Base-by-base conservation (phyloP, 164 flowering plant species). In the Pachysandra terminalis region DNA sequence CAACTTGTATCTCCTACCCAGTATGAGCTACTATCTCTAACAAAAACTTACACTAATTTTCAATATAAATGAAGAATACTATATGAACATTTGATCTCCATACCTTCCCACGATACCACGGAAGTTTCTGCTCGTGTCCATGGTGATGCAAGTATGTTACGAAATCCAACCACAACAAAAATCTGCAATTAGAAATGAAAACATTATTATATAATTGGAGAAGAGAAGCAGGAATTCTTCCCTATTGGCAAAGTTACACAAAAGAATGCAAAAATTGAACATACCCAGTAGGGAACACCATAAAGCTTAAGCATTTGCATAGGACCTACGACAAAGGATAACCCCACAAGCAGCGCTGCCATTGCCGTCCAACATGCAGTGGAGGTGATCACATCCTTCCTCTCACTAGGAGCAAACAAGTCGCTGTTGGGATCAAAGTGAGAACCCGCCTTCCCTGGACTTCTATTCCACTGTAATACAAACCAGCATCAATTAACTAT, bases 401-500 rank as follows among this genome's bases (percentile, higher is more conserved):
- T 86, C 74, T 92, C 98, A 70, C 56, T 87, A 2, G 93, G 89
- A 22, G 68, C 68, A 68, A 95, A 95, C 82, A 95, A 73, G 65
- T 86, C 83, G 37, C 99, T 89, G 67, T 76, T 75, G 4, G 99
- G 98, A 54, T 93, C 59, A 64, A 74, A 95, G 64, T 95, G 99
- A 26, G 99, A 95, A 24, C 99, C 99, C n/a, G 62, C 67, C 77
- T 95, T 95, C 24, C 99, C 98, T 19, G 99, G 99, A 74, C 93
- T 95, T 71, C 99, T 76, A 25, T 66, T 19, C 95, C 91, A 95
- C 97, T 95, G 84, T 24, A 54, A 65, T 10, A 22, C 66, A 69
- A 58, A 27, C 22, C 61, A 28, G 41, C n/a, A 59, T 22, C 40
- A 45, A 27, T 10, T 26, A 57, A 25, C 19, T 7, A 41, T 61